Evolutionary conservation across 2,329 filamentous ascomycete species (phyloP), one percentile per base, ranked within the genome.

Genomic region (Calonectria pauciramosa): DNA sequence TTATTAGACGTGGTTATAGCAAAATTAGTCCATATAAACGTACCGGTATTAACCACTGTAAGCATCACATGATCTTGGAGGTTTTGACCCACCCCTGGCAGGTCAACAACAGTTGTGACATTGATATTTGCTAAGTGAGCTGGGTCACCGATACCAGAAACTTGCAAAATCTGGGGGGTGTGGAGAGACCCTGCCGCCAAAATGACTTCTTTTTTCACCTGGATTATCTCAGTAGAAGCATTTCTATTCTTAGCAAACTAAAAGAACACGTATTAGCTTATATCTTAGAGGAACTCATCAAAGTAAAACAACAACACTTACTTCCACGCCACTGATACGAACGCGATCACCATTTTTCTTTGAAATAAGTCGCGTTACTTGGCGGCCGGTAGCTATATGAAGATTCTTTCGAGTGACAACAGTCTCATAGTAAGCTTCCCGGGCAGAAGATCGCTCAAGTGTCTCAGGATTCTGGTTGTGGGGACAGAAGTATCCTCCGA

Each of bases 401-500:
- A 80, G 74, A 13, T 80, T 80, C 16, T 41, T 65, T 18, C 79
- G 77, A 2, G 66, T n/a, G 5, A 68, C 54, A 2, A 56, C 69
- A 0, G 77, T 47, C 0, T 70, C 70, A n/a, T 78, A 80, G 47
- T 80, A 79, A 1, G 71, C 75, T 52, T 80, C 78, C 18, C 73
- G 49, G 3, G 79, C 79, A n/a, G 79, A 80, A 1, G 76, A 80
- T 2, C 78, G 74, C 0, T 67, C 51, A 8, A 72, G 9, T 1
- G 73, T 70, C 23, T 70, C 73, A 1, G 77, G 78, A 16, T 79
- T 65, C 8, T 70, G 65, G 59, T 78, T 79, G 3, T 80, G 79
- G 4, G 79, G 76, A 7, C 70, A 75, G 38, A 77, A 80, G 23
- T 78, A 80, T 64, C 79, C 79, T 11, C 78, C 78, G 2, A 80